Evolutionary conservation across 129 eudicot species (phyloP).

Genomic region (Saposhnikovia divaricata): DNA sequence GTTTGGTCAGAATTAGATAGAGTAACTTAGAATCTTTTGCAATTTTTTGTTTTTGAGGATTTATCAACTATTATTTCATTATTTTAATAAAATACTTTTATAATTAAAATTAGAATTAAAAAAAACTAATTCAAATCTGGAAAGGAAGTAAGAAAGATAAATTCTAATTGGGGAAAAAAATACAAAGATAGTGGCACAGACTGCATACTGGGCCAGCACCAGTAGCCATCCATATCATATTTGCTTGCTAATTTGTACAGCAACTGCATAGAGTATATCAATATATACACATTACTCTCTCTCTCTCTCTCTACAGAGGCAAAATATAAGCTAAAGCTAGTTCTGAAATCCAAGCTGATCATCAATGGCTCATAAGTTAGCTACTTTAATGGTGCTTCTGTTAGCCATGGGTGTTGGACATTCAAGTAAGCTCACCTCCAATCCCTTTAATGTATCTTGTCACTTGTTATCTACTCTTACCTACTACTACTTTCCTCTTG

Average conservation of each 20-base stretch:
- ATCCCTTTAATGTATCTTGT: neutral
- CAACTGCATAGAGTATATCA: neutral
- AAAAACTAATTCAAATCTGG: too few relatives aligned
- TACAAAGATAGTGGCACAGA: too few relatives aligned
- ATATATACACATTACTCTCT: neutral
- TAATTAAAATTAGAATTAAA: too few relatives aligned
- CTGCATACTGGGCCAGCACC: neutral
- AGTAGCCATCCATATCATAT: neutral
- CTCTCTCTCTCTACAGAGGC: neutral
- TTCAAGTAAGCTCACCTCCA: neutral
- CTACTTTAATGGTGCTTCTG: conserved; percentile 39
- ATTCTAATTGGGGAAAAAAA: too few relatives aligned
- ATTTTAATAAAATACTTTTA: too few relatives aligned
- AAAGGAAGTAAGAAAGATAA: too few relatives aligned
- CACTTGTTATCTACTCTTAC: neutral
- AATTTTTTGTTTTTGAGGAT: too few relatives aligned
- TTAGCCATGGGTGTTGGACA: neutral
- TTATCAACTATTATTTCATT: too few relatives aligned
- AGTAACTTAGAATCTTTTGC: too few relatives aligned
- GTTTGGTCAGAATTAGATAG: too few relatives aligned
- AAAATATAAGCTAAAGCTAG: neutral
- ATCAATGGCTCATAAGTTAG: neutral
- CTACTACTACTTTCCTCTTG: neutral
- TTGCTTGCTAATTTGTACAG: neutral
- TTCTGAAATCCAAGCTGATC: neutral